Evolutionary conservation across 1,284 basidiomycete genomes (phyloP).

Genomic region (Phlebopus sp.): DNA sequence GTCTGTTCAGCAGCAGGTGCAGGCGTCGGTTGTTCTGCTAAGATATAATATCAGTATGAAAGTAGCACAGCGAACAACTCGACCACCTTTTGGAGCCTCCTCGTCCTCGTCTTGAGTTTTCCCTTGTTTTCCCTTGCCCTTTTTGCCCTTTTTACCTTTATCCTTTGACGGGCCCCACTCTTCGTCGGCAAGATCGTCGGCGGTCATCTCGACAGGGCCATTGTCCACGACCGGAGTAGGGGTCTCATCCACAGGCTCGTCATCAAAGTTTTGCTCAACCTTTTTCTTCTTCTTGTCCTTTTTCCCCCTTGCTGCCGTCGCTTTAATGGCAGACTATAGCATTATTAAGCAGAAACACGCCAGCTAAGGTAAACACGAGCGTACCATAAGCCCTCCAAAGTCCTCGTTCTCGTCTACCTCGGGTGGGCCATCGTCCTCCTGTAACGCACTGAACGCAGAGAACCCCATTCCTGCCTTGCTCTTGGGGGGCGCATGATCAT

Average conservation of each 20-base stretch:
- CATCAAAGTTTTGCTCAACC: constrained; percentile 30
- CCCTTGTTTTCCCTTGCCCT: constrained; percentile 52
- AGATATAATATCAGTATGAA: constrained; percentile 1
- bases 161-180: constrained; percentile 63
- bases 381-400: constrained; percentile 83
- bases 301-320: constrained; percentile 50
- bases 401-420: constrained; percentile 69
- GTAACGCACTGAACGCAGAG: constrained; percentile 54
- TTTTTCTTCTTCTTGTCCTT: constrained; percentile 72
- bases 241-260: constrained; percentile 29
- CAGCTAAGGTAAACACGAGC: constrained; percentile 25
- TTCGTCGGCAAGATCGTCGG: constrained; percentile 65
- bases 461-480: constrained; percentile 37
- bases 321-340: constrained; percentile 55
- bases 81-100: constrained; percentile 24
- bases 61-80: constrained; percentile 8
- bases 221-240: constrained; percentile 39
- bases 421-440: constrained; percentile 43
- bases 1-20: constrained; percentile 22
- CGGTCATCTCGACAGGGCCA: constrained; percentile 49
- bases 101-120: constrained; percentile 40
- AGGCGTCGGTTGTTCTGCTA: constrained; percentile 31
- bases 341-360: constrained; percentile 7
- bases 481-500: constrained; percentile 29
- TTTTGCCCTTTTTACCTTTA: constrained; percentile 47